Evolutionary conservation across 1,284 basidiomycete species (phyloP), one percentile per base, ranked within the genome.

Genomic region (Moesziomyces sp.): DNA sequence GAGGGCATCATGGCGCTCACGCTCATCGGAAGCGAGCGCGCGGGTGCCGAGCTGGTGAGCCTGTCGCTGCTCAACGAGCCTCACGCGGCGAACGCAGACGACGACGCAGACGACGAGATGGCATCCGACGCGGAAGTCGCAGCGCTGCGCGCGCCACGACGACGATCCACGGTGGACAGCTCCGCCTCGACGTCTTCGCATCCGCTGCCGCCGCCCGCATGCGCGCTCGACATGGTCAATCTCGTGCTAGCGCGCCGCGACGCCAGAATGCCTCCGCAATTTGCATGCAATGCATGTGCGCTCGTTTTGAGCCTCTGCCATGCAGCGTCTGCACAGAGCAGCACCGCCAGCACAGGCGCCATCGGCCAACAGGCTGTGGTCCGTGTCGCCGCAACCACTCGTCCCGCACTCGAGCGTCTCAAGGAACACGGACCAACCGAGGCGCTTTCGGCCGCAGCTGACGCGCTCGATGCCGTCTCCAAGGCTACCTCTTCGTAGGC

Each of bases 1-100:
- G 96, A 98, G 84, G 93, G 91, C 0, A 87, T 97, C 28, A 88
- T 97, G 28, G 92, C 92, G 1, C 85, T 97, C 64, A 91, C 91
- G 40, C 85, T 97, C 52, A 84, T 97, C 67, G 89, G 89, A 63
- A 89, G 89, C 14, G 88, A 89, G 58, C 85, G 86, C 46, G 84
- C 86, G 57, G 91, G 91, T 75, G 89, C 92, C 90, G 85, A 77
- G 89, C 46, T 78, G n/a, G 74, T 78, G 3, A 64, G 75, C 46
- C 26, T 64, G 19, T 75, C 76, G 40, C 60, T 78, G 30, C 53
- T 74, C 6, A 26, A 58, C 11, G 58, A 74, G 43, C 72, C 66
- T 1, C 52, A 49, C 52, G 62, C 60, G 44, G 43, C 58, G 0
- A 50, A 23, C 10, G 30, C 55, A 3, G 43, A 54, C 10, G 47